phyloP scores from a whole-genome alignment of 768 basidiomycete genomes.

The Rhizopogon vinicolor region DNA sequence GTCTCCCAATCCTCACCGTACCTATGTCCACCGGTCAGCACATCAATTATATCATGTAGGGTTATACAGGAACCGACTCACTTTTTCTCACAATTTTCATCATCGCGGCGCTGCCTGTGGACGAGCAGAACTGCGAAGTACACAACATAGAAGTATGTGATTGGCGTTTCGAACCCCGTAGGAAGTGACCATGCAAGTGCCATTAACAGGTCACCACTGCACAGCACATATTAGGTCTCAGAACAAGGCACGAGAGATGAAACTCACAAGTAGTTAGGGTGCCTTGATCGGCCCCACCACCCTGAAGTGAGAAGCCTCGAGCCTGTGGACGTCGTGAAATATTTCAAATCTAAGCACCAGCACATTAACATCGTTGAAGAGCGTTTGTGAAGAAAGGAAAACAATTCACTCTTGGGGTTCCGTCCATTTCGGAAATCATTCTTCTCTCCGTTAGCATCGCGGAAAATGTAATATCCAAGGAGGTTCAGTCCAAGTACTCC shows the following conservation, averaged over 20 bases:
- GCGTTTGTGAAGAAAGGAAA: neutral
- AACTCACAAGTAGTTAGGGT: slow-evolving; percentile 85
- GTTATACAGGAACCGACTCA: slow-evolving; percentile 31
- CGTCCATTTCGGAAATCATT: slow-evolving; percentile 90
- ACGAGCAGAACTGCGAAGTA: slow-evolving; percentile 89
- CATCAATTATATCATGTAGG: neutral
- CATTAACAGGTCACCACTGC: slow-evolving; percentile 84
- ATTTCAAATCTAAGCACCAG: slow-evolving; percentile 57
- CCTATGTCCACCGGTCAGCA: slow-evolving; percentile 32
- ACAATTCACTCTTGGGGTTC: slow-evolving; percentile 82
- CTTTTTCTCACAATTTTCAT: slow-evolving; percentile 89
- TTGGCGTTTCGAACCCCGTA: slow-evolving; percentile 85
- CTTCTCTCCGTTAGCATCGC: slow-evolving; percentile 87
- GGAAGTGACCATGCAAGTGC: slow-evolving; percentile 90
- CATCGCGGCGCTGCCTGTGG: slow-evolving; percentile 88
- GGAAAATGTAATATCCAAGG: slow-evolving; percentile 88
- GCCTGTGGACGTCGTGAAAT: slow-evolving; percentile 77
- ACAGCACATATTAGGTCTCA: neutral
- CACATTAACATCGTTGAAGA: neutral
- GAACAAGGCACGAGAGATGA: neutral
- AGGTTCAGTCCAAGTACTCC: slow-evolving; percentile 61
- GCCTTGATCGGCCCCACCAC: slow-evolving; percentile 95
- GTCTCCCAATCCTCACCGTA: slow-evolving; percentile 93
- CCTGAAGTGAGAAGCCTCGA: slow-evolving; percentile 91
- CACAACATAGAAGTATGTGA: slow-evolving; percentile 91